A percentile compares a stretch with the other conserved stretches of the same genome.
phyloP scores from a whole-genome alignment of 345 rosid genomes.

The Murraya koenigii region DNA sequence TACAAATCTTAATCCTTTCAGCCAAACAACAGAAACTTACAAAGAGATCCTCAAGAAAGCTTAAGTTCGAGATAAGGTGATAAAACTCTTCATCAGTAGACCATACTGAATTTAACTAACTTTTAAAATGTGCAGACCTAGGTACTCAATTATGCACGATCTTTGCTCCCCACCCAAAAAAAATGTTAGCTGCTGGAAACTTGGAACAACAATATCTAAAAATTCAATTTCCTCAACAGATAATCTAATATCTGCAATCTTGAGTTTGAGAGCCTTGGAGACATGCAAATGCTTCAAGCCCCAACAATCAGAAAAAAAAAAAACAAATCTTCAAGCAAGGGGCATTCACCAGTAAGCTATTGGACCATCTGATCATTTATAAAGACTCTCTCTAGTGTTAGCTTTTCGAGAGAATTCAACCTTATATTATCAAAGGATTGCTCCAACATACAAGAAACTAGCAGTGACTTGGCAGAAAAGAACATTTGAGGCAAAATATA shows the following conservation, averaged over 20 bases:
- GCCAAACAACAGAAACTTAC: not conserved
- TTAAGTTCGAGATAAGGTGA: too few relatives aligned
- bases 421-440: too few relatives aligned
- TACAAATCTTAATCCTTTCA: not conserved
- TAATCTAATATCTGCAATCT: not conserved
- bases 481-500: not conserved
- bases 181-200: not conserved
- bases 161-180: not conserved
- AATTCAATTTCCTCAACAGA: not conserved
- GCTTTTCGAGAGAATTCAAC: not conserved
- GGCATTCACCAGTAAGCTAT: not conserved
- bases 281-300: not conserved
- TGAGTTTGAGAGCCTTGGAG: not conserved
- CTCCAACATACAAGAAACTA: not conserved
- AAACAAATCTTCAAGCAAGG: not conserved
- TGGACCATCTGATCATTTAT: not conserved
- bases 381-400: not conserved
- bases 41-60: too few relatives aligned
- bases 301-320: not conserved
- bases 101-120: too few relatives aligned
- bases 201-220: not conserved
- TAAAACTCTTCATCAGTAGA: too few relatives aligned
- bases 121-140: too few relatives aligned
- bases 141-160: not conserved
- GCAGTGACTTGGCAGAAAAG: not conserved